These are phyloP conservation scores for Tolypocladium tundrense DNA, from an alignment of 2,329 filamentous ascomycete genomes.

Conservation along the genomic window DNA sequence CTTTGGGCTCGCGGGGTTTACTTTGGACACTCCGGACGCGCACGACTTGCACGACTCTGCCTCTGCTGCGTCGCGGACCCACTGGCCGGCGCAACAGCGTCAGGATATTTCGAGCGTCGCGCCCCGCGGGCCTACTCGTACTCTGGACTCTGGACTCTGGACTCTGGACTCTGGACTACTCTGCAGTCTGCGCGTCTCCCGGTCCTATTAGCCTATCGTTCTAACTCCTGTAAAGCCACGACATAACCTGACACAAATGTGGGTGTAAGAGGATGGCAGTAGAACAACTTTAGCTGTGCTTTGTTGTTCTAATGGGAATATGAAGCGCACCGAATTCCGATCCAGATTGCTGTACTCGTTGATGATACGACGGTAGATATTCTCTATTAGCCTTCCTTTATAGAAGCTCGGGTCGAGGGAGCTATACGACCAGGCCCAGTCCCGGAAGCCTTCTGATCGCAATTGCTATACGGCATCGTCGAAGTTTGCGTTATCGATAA, in stretches of 20 bases:
- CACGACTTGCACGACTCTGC: too few relatives aligned
- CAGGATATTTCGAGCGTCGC: too few relatives aligned
- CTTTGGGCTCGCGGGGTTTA: too few relatives aligned
- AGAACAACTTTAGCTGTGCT: slow-evolving; percentile 1
- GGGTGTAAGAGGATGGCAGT: slow-evolving; percentile 1
- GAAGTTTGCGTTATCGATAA: background rate
- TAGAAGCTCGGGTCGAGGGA: background rate
- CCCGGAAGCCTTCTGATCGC: background rate
- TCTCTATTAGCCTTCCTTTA: background rate
- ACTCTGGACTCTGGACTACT: too few relatives aligned
- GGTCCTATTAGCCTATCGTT: too few relatives aligned
- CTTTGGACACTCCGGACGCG: too few relatives aligned
- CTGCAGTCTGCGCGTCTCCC: too few relatives aligned
- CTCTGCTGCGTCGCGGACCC: too few relatives aligned
- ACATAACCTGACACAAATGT: background rate
- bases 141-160: too few relatives aligned
- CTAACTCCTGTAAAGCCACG: too few relatives aligned
- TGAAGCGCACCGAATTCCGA: background rate
- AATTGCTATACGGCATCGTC: background rate
- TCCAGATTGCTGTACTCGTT: background rate
- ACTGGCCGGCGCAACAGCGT: too few relatives aligned
- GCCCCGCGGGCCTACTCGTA: too few relatives aligned
- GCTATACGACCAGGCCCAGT: slow-evolving; percentile 2
- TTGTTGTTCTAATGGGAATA: background rate
- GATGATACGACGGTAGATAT: slow-evolving; percentile 1